These are phyloP conservation scores for Linnemannia zychae DNA, from an alignment of 192 early-diverging fungal genomes.

Conservation along the genomic window DNA sequence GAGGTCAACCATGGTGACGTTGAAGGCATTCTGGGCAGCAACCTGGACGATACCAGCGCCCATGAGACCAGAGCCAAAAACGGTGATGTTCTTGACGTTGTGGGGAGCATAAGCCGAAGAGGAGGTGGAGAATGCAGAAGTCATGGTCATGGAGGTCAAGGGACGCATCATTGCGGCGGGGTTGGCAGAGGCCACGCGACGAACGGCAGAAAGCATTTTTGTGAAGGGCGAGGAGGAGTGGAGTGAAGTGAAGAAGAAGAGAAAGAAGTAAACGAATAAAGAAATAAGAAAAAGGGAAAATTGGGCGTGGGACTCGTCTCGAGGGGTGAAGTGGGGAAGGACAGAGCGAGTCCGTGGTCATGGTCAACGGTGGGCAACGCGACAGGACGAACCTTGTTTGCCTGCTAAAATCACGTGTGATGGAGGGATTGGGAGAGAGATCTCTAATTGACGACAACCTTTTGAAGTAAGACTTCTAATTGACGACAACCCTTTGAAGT, in stretches of 20 bases:
- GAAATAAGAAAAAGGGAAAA: constrained; percentile 13
- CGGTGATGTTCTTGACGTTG: constrained; percentile 76
- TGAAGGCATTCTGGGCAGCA: constrained; percentile 81
- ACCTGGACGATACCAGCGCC: constrained; percentile 92
- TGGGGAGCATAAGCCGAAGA: constrained; percentile 46
- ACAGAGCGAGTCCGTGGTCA: constrained; percentile 7
- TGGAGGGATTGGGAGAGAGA: neutral
- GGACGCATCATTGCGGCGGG: constrained; percentile 49
- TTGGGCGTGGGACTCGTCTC: neutral
- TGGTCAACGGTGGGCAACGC: constrained; percentile 12
- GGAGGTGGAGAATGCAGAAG: constrained; percentile 52
- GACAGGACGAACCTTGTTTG: constrained; percentile 5
- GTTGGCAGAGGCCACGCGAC: constrained; percentile 53
- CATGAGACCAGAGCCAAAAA: constrained; percentile 92
- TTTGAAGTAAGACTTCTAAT: neutral
- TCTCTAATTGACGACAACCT: neutral
- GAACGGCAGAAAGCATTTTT: constrained; percentile 49
- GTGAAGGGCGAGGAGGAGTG: constrained; percentile 1
- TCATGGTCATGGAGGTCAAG: constrained; percentile 32
- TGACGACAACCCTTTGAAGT: neutral
- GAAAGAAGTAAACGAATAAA: neutral
- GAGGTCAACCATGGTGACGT: constrained; percentile 92
- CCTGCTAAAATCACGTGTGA: neutral
- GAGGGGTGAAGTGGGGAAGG: neutral
- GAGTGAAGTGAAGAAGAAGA: neutral